phyloP scores from a whole-genome alignment of 495 filamentous ascomycete genomes.

The Corynascus novoguineensis region DNA sequence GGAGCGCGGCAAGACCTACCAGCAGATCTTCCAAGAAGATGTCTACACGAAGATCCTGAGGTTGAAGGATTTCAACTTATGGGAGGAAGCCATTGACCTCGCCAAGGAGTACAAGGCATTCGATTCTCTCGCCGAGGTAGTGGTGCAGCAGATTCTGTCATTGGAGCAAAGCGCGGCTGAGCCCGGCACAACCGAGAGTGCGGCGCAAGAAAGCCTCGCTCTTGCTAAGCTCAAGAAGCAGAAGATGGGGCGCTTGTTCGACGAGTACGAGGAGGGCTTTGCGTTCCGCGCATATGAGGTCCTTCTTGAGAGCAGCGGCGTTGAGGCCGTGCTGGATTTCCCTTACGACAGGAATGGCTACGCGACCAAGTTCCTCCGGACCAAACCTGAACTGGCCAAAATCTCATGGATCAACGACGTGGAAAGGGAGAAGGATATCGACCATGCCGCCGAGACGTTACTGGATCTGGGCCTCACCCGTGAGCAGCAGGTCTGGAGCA shows the following conservation, averaged over 20 bases:
- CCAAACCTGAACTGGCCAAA: constrained; percentile 60
- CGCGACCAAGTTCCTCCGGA: constrained; percentile 70
- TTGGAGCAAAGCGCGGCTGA: constrained; percentile 25
- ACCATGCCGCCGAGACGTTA: constrained; percentile 61
- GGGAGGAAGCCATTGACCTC: constrained; percentile 61
- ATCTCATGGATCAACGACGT: constrained; percentile 96
- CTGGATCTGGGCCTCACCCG: constrained; percentile 55
- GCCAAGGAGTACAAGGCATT: constrained; percentile 71
- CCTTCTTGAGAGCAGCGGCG: constrained; percentile 58
- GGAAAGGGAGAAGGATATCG: constrained; percentile 62
- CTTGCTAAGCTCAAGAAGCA: constrained; percentile 33
- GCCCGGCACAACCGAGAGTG: constrained; percentile 18
- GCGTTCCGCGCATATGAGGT: constrained; percentile 75
- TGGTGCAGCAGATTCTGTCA: constrained; percentile 37
- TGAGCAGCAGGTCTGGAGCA: constrained; percentile 76
- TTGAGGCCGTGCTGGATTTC: constrained; percentile 63
- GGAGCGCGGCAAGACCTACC: constrained; percentile 34
- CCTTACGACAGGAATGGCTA: constrained; percentile 55
- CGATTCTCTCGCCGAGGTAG: constrained; percentile 59
- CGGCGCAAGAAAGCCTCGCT: constrained; percentile 25
- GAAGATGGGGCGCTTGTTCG: constrained; percentile 56
- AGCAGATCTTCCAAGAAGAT: constrained; percentile 34
- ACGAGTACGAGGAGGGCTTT: constrained; percentile 67
- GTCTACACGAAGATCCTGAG: constrained; percentile 38
- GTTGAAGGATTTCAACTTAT: constrained; percentile 63